Evolutionary conservation across 441 rosid genomes (phyloP).

Genomic region (Mallotus repandus): DNA sequence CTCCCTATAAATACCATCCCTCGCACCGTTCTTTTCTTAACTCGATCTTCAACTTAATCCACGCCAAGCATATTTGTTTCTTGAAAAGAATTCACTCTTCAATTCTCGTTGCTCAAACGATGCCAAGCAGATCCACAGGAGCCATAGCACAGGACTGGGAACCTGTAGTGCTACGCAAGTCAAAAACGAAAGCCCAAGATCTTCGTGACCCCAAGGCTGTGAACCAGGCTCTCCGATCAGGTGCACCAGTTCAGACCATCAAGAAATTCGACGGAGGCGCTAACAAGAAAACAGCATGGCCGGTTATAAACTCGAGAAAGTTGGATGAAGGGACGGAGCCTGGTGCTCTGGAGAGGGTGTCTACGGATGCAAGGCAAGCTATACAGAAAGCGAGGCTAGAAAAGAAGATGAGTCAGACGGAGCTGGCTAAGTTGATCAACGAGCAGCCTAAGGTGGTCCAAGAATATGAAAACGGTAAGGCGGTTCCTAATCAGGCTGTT

Average conservation of each 20-base stretch:
- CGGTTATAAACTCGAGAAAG: conserved; percentile 51
- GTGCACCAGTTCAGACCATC: conserved; percentile 58
- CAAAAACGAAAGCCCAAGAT: conserved; percentile 58
- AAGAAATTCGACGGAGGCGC: conserved; percentile 72
- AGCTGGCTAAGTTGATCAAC: conserved; percentile 76
- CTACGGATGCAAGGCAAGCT: conserved; percentile 58
- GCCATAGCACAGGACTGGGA: conserved; percentile 78
- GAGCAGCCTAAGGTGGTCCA: conserved; percentile 81
- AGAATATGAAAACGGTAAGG: conserved; percentile 92
- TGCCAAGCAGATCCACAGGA: conserved; percentile 75
- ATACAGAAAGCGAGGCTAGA: conserved; percentile 71
- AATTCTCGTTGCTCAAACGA: conserved; percentile 13
- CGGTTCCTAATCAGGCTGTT: conserved; percentile 69
- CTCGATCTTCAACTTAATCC: too few relatives aligned
- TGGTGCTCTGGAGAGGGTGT: conserved; percentile 51
- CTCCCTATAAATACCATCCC: conserved; percentile 22
- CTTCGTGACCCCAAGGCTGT: conserved; percentile 73
- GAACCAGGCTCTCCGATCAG: conserved; percentile 69
- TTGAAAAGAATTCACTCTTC: neutral
- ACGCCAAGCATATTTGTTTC: too few relatives aligned
- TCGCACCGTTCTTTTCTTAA: too few relatives aligned
- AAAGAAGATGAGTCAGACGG: conserved; percentile 86
- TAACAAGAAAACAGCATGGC: conserved; percentile 56
- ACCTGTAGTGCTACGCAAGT: conserved; percentile 68
- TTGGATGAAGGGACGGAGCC: conserved; percentile 76